Conservation (phyloP, 2,329 filamentous ascomycete genomes). For the Diaporthe vexans region DNA sequence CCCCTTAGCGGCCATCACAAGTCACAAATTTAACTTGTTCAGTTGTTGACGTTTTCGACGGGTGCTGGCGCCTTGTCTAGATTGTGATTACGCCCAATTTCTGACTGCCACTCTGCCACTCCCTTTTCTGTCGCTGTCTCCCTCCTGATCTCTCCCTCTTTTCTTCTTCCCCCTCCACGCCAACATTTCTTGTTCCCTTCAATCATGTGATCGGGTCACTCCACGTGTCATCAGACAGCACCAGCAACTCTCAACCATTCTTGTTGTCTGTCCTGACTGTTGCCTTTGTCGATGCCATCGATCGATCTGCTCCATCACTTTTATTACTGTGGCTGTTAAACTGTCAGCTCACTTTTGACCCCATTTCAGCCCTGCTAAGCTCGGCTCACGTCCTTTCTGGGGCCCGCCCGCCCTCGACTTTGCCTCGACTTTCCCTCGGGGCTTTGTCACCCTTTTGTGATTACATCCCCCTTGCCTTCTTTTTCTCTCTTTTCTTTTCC, state of each 20-base stretch:
- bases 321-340: neutral
- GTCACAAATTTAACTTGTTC: neutral
- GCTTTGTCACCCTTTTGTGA: neutral
- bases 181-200: neutral
- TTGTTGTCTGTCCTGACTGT: neutral
- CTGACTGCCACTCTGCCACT: neutral
- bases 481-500: neutral
- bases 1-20: neutral
- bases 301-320: neutral
- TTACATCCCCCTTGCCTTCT: neutral
- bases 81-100: neutral
- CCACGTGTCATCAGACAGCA: constrained; percentile 32
- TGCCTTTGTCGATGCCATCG: constrained; percentile 3
- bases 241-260: no score
- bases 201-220: constrained; percentile 30
- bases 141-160: neutral
- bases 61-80: neutral
- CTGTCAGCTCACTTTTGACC: constrained; percentile 32
- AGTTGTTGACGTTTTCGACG: constrained; percentile 2
- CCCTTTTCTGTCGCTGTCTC: neutral
- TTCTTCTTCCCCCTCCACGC: neutral
- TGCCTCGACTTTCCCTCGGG: neutral
- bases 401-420: constrained; percentile 19
- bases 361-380: constrained; percentile 13
- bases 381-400: constrained; percentile 9